These are phyloP conservation scores for Gymnopus androsaceus DNA, from an alignment of 1,284 basidiomycete species.

Conservation along the genomic window DNA sequence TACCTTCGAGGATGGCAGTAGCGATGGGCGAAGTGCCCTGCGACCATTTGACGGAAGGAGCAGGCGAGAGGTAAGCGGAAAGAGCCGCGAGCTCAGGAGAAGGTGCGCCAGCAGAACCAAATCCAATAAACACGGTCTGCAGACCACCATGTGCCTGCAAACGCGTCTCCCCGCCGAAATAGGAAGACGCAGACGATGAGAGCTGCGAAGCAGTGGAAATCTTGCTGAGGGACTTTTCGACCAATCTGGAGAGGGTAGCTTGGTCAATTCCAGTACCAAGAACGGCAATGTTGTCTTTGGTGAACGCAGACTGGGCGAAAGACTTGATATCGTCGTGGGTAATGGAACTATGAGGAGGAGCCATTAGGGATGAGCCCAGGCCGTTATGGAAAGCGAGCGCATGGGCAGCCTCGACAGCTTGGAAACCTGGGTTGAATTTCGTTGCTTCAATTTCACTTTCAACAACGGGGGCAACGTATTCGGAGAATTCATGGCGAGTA, in stretches of 20 bases:
- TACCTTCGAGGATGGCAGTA: slow-evolving; percentile 47
- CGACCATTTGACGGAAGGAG: slow-evolving; percentile 83
- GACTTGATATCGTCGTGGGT: slow-evolving; percentile 70
- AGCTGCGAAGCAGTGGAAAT: slow-evolving; percentile 43
- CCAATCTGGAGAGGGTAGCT: slow-evolving; percentile 67
- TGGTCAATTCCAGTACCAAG: slow-evolving; percentile 85
- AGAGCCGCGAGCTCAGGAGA: slow-evolving; percentile 76
- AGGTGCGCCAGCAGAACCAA: slow-evolving; percentile 66
- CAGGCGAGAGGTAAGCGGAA: slow-evolving; percentile 73
- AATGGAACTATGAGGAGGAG: slow-evolving; percentile 61
- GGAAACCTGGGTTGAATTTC: slow-evolving; percentile 59
- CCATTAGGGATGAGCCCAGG: slow-evolving; percentile 87
- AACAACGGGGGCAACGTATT: slow-evolving; percentile 81
- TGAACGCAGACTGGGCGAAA: slow-evolving; percentile 74
- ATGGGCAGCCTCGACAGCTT: slow-evolving; percentile 84
- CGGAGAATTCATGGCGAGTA: slow-evolving; percentile 83
- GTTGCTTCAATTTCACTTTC: slow-evolving; percentile 70
- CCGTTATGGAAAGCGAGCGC: slow-evolving; percentile 87
- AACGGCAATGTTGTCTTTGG: slow-evolving; percentile 79
- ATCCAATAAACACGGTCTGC: slow-evolving; percentile 84
- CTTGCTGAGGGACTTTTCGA: slow-evolving; percentile 67
- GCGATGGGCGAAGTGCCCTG: slow-evolving; percentile 72
- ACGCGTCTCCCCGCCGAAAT: slow-evolving; percentile 87
- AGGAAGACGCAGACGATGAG: slow-evolving; percentile 51
- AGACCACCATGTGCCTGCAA: slow-evolving; percentile 53